phyloP scores from a whole-genome alignment of 2,329 filamentous ascomycete species.

The Claviceps maximensis region DNA sequence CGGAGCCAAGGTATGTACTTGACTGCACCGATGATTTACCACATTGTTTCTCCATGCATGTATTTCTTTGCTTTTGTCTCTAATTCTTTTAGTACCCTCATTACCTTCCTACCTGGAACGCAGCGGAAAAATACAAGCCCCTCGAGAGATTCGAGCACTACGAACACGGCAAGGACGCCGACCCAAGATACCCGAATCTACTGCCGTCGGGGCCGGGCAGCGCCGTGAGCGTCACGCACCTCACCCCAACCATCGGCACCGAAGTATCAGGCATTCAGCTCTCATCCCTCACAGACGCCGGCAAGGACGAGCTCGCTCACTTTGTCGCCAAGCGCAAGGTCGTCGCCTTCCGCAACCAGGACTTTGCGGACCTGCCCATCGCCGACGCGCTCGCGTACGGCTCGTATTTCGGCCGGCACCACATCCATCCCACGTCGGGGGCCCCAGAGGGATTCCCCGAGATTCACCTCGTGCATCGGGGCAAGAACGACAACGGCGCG shows the following conservation, averaged over 20 bases:
- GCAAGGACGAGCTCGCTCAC: constrained; percentile 64
- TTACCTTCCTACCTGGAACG: constrained; percentile 62
- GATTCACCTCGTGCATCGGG: constrained; percentile 66
- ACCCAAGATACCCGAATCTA: constrained; percentile 55
- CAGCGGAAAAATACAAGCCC: constrained; percentile 49
- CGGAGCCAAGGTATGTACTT: constrained; percentile 14
- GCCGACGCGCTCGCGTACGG: constrained; percentile 55
- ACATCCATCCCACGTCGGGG: constrained; percentile 70
- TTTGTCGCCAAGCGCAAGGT: constrained; percentile 67
- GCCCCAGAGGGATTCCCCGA: constrained; percentile 61
- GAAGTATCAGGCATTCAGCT: constrained; percentile 61
- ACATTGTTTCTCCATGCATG: too few relatives aligned
- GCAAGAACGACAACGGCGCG: constrained; percentile 34
- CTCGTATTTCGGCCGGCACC: constrained; percentile 66
- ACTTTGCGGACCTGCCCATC: constrained; percentile 59
- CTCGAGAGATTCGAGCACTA: constrained; percentile 57
- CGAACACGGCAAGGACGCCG: constrained; percentile 65
- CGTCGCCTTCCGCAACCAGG: constrained; percentile 64
- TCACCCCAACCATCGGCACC: constrained; percentile 62
- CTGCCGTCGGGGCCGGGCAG: constrained; percentile 34
- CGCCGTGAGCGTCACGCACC: constrained; percentile 38
- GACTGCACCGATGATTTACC: too few relatives aligned
- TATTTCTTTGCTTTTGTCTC: background rate
- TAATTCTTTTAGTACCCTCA: constrained; percentile 44
- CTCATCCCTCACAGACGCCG: constrained; percentile 50